Percentiles rank a stretch among this genome's conserved stretches.
These are phyloP conservation scores for Phlegmacium glaucopus DNA, from an alignment of 768 basidiomycete species.

Conservation along the genomic window DNA sequence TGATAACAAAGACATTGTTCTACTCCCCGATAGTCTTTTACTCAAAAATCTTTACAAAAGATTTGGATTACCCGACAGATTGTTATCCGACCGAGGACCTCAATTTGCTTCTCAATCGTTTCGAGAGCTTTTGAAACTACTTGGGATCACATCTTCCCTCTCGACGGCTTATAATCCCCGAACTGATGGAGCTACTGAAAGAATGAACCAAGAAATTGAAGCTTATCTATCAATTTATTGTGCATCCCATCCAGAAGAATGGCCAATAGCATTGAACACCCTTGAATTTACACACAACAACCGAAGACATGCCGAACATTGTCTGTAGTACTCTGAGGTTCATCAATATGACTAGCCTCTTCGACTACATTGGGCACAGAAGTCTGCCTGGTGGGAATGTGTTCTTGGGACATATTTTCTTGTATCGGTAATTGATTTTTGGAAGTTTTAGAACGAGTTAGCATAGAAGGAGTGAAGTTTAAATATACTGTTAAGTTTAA, in stretches of 20 bases:
- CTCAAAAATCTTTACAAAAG: constrained; percentile 19
- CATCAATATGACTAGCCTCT: no score
- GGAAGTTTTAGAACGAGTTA: no score
- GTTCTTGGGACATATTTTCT: no score
- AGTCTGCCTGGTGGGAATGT: no score
- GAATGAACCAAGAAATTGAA: constrained; percentile 34
- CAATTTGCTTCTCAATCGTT: constrained; percentile 30
- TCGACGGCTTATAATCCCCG: constrained; percentile 35
- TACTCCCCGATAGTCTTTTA: no score
- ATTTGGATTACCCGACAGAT: constrained; percentile 21
- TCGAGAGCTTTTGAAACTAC: constrained; percentile 8
- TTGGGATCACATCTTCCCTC: constrained; percentile 14
- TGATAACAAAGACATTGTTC: no score
- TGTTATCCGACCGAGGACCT: constrained; percentile 25
- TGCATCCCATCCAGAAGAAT: background rate
- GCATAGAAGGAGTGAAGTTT: no score
- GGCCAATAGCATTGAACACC: background rate
- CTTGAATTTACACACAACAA: constrained; percentile 3
- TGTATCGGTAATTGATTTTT: no score
- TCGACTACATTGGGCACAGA: no score
- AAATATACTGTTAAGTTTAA: no score
- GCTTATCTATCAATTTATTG: constrained; percentile 1
- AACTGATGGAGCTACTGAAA: constrained; percentile 22
- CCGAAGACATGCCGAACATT: constrained; percentile 1
- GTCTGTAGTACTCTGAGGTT: no score